These are phyloP conservation scores for Phytopythium chamaehyphon DNA, from an alignment of 352 stramenopile genomes.

Conservation along the genomic window DNA sequence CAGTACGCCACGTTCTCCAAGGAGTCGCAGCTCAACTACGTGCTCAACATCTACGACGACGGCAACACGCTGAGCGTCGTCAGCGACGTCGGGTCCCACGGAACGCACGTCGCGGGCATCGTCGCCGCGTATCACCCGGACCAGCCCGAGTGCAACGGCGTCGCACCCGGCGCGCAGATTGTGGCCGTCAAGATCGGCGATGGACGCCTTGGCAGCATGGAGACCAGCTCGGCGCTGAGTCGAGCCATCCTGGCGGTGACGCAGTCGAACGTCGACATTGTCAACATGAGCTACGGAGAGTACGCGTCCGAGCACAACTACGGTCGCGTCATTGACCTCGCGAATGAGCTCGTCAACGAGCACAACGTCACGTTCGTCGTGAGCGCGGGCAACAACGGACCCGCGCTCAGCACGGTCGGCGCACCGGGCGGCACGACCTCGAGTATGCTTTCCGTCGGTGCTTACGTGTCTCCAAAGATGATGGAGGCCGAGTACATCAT, in stretches of 20 bases:
- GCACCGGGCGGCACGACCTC: conserved; percentile 89
- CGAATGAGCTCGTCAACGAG: conserved; percentile 88
- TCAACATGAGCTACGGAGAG: conserved; percentile 98
- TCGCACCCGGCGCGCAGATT: conserved; percentile 93
- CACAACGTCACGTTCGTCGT: conserved; percentile 93
- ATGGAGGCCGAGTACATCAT: conserved; percentile 92
- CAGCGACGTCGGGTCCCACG: conserved; percentile 91
- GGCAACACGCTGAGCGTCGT: conserved; percentile 92
- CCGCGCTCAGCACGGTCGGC: conserved; percentile 92
- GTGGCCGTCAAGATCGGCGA: conserved; percentile 95
- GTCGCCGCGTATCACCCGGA: conserved; percentile 88
- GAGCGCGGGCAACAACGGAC: conserved; percentile 95
- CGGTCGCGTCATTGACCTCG: conserved; percentile 87
- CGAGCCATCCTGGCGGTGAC: conserved; percentile 90
- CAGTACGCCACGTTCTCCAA: conserved; percentile 88
- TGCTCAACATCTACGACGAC: conserved; percentile 94
- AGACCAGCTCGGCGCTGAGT: conserved; percentile 88
- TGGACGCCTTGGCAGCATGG: conserved; percentile 90
- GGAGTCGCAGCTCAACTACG: conserved; percentile 93
- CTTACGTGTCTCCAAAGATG: conserved; percentile 95
- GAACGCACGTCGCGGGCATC: conserved; percentile 95
- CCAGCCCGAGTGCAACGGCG: conserved; percentile 87
- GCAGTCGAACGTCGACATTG: conserved; percentile 86
- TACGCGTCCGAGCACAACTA: conserved; percentile 84
- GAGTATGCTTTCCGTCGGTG: conserved; percentile 90